A percentile compares a stretch with the other conserved stretches of the same genome.
Evolutionary conservation across 495 filamentous ascomycete genomes (phyloP).

Genomic region (Penicillium coffeae): DNA sequence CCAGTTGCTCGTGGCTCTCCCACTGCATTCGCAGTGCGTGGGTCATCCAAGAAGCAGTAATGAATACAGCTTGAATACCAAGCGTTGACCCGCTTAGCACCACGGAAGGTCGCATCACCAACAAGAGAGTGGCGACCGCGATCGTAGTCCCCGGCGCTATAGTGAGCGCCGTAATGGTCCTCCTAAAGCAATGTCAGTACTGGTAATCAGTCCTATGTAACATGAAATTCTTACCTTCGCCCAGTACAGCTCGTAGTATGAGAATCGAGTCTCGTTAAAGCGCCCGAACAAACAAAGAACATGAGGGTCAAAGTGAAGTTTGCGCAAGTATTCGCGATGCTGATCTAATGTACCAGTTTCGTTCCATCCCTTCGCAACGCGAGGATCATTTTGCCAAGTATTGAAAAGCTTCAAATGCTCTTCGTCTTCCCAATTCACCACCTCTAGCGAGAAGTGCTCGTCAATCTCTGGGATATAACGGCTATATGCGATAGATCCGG

Average conservation of each 20-base stretch:
- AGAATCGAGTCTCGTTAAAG: slow-evolving; percentile 59
- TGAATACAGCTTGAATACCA: slow-evolving; percentile 70
- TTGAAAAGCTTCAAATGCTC: slow-evolving; percentile 60
- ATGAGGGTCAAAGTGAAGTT: slow-evolving; percentile 59
- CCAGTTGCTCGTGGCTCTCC: slow-evolving; percentile 63
- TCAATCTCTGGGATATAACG: slow-evolving; percentile 63
- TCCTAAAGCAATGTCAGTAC: slow-evolving; percentile 41
- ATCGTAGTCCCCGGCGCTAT: slow-evolving; percentile 59
- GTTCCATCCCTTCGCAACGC: slow-evolving; percentile 66
- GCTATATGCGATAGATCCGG: slow-evolving; percentile 61
- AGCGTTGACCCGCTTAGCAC: slow-evolving; percentile 60
- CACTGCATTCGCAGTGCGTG: slow-evolving; percentile 57
- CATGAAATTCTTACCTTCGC: slow-evolving; percentile 49
- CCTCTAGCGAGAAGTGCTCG: slow-evolving; percentile 63
- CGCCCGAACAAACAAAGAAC: slow-evolving; percentile 57
- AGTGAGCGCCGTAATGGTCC: slow-evolving; percentile 63
- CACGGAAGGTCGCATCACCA: slow-evolving; percentile 58
- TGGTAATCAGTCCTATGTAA: background rate
- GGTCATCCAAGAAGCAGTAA: slow-evolving; percentile 67
- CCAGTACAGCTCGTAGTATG: slow-evolving; percentile 72
- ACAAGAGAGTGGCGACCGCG: slow-evolving; percentile 67
- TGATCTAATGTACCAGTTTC: slow-evolving; percentile 61
- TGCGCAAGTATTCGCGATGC: slow-evolving; percentile 57
- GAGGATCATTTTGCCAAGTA: slow-evolving; percentile 67
- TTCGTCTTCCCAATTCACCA: slow-evolving; percentile 50